Conservation (phyloP, 2,329 filamentous ascomycete genomes). For the Diaporthe sp. region DNA sequence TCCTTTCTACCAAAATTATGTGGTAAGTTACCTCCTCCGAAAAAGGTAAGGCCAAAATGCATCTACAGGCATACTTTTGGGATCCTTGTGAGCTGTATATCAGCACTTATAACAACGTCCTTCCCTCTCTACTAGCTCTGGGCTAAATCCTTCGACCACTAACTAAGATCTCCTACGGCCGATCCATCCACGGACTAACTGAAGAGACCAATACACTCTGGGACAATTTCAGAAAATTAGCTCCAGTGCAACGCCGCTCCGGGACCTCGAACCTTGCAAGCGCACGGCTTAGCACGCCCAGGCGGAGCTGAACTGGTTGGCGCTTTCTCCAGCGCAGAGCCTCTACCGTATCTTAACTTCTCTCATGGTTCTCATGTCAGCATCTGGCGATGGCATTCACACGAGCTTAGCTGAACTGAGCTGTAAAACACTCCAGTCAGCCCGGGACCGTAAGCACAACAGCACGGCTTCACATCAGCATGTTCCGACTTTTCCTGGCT, state of each 20-base stretch:
- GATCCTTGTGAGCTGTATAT: too few species aligned
- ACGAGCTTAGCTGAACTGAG: background rate
- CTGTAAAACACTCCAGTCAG: background rate
- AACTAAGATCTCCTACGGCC: background rate
- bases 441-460: background rate
- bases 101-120: background rate
- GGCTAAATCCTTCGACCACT: background rate
- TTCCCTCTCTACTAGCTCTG: background rate
- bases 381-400: background rate
- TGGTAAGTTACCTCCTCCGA: too few species aligned
- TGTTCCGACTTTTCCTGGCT: conserved; percentile 3
- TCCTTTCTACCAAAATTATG: too few species aligned
- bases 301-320: background rate
- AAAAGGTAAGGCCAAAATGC: too few species aligned
- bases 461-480: background rate
- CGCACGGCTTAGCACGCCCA: background rate
- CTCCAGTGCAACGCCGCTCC: background rate
- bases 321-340: background rate
- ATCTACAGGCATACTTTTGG: too few species aligned
- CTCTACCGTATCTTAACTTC: background rate
- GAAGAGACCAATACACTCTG: background rate
- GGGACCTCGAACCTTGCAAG: background rate
- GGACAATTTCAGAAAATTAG: background rate
- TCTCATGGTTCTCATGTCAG: background rate
- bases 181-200: background rate